A percentile compares a stretch with the other conserved stretches of the same genome.
phyloP scores from a whole-genome alignment of 768 basidiomycete genomes.

The Lentinula sp. region DNA sequence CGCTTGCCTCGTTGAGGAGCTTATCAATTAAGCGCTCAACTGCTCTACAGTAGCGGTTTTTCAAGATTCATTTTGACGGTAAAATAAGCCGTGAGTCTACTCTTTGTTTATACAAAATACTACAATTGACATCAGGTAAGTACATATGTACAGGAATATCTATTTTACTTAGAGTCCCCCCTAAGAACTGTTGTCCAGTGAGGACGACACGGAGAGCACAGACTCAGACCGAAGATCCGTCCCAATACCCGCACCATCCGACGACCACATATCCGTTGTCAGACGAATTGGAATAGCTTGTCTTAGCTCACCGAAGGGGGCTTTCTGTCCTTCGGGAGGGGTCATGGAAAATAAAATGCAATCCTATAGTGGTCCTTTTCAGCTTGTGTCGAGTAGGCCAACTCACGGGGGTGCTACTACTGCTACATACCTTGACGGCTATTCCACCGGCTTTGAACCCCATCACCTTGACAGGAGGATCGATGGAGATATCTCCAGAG shows the following conservation, averaged over 20 bases:
- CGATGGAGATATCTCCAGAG: constrained; percentile 54
- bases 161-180: background rate
- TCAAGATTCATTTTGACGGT: no score
- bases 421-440: constrained; percentile 45
- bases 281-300: constrained; percentile 58
- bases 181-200: background rate
- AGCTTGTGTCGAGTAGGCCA: background rate
- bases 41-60: no score
- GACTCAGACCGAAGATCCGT: background rate
- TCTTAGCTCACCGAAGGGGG: constrained; percentile 54
- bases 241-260: background rate
- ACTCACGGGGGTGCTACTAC: no score
- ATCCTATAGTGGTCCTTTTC: constrained; percentile 36
- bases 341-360: constrained; percentile 55
- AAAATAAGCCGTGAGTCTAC: no score
- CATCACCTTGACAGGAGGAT: constrained; percentile 39
- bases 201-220: background rate
- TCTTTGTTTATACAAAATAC: no score
- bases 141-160: no score
- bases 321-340: constrained; percentile 48
- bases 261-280: constrained; percentile 47
- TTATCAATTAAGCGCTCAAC: no score
- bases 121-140: no score
- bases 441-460: constrained; percentile 66
- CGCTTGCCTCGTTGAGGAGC: no score